Evolutionary conservation across 1,284 basidiomycete genomes (phyloP).

Genomic region (Exsudoporus floridanus): DNA sequence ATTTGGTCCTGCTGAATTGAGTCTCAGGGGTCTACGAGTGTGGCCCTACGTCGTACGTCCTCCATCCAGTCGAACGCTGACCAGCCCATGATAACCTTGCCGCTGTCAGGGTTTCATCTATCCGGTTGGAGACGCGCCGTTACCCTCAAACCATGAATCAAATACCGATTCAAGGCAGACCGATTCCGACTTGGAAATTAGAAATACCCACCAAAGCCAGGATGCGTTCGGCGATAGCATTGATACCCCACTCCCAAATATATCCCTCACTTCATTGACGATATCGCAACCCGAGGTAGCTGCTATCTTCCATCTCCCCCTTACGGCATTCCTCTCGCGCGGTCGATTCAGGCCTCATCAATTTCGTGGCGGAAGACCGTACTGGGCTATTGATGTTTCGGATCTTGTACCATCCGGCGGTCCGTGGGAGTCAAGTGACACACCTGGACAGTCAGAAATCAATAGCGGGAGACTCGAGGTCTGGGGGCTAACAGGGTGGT

Average conservation of each 20-base stretch:
- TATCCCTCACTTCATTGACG: slow-evolving; percentile 52
- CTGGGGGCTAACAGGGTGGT: slow-evolving; percentile 84
- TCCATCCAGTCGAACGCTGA: not conserved
- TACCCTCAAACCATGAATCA: not conserved
- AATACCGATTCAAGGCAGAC: not conserved
- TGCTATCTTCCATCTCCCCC: slow-evolving; percentile 66
- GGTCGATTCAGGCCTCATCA: slow-evolving; percentile 48
- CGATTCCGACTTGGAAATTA: not conserved
- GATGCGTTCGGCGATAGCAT: not conserved
- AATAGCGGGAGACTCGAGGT: slow-evolving; percentile 54
- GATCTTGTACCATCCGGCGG: slow-evolving; percentile 48
- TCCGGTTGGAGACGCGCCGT: slow-evolving; percentile 18
- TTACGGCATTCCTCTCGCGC: slow-evolving; percentile 49
- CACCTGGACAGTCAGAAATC: slow-evolving; percentile 30
- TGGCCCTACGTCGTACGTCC: slow-evolving; percentile 72
- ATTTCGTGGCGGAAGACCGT: slow-evolving; percentile 60
- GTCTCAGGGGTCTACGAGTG: slow-evolving; percentile 60
- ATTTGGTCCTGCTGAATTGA: slow-evolving; percentile 61
- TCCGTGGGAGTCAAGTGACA: slow-evolving; percentile 22
- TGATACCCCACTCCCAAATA: slow-evolving; percentile 57
- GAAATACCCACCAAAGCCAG: not conserved
- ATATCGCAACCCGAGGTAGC: slow-evolving; percentile 66
- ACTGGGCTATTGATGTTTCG: slow-evolving; percentile 68
- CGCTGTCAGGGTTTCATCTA: slow-evolving; percentile 60
- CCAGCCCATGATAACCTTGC: not conserved